These are phyloP conservation scores for Amanita rubescens DNA, from an alignment of 768 basidiomycete species.

Conservation along the genomic window DNA sequence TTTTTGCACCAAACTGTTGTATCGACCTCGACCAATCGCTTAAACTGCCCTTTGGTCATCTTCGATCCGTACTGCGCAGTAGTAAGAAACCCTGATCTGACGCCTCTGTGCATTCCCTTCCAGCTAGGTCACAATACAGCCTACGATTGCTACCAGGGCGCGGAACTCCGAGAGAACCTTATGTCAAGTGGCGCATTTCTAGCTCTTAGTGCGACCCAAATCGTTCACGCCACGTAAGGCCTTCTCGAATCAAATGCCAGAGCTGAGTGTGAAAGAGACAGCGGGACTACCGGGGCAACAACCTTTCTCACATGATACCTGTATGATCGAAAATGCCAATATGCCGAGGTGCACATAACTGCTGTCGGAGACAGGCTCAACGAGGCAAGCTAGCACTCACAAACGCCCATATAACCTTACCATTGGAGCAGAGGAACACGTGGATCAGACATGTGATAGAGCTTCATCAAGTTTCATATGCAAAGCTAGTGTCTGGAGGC, in stretches of 20 bases:
- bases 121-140: not conserved
- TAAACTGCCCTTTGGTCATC: too few species aligned
- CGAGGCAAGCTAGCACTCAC: not conserved
- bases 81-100: not conserved
- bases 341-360: not conserved
- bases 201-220: not conserved
- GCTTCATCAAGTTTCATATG: not conserved
- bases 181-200: not conserved
- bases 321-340: not conserved
- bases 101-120: not conserved
- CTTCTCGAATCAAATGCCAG: not conserved
- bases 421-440: not conserved
- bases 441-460: conserved; percentile 4
- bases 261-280: too few species aligned
- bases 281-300: too few species aligned
- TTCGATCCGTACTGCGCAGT: too few species aligned
- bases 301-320: not conserved
- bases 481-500: not conserved
- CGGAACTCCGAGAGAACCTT: not conserved
- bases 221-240: not conserved
- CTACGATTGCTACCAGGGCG: not conserved
- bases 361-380: too few species aligned
- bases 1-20: not conserved
- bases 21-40: not conserved
- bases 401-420: not conserved